Percentiles rank a stretch among this genome's conserved stretches.
phyloP scores from a whole-genome alignment of 257 asterid genomes.

The Penstemon eatonii region DNA sequence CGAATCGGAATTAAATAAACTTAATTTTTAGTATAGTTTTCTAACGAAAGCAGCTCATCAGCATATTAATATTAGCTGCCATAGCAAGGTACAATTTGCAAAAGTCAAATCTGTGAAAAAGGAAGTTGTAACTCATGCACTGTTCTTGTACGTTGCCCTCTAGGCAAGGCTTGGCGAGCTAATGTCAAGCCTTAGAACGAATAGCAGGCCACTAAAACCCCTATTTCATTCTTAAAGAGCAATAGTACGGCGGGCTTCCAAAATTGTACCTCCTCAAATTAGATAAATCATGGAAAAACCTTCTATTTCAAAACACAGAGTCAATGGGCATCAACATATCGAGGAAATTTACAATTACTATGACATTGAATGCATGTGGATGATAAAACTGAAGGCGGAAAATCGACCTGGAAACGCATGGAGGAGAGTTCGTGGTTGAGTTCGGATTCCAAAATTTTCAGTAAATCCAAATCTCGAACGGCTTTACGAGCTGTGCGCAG shows the following conservation, averaged over 20 bases:
- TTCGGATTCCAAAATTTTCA: constrained; percentile 68
- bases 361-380: neutral
- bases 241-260: neutral
- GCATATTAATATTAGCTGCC: no score
- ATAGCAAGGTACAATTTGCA: no score
- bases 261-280: neutral
- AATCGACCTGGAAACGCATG: constrained; percentile 58
- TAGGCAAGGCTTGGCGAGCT: no score
- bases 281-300: neutral
- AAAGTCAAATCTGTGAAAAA: no score
- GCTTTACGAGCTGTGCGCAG: constrained; percentile 52
- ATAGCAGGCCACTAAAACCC: no score
- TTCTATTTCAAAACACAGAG: neutral
- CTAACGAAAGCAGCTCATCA: no score
- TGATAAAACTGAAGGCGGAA: neutral
- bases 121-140: no score
- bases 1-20: no score
- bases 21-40: no score
- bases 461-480: constrained; percentile 55
- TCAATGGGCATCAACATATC: neutral
- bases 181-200: no score
- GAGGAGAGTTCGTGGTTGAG: constrained; percentile 66
- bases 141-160: no score
- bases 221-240: neutral
- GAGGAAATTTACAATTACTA: no score